phyloP scores from a whole-genome alignment of 768 basidiomycete species.

The Podaxis sp. region DNA sequence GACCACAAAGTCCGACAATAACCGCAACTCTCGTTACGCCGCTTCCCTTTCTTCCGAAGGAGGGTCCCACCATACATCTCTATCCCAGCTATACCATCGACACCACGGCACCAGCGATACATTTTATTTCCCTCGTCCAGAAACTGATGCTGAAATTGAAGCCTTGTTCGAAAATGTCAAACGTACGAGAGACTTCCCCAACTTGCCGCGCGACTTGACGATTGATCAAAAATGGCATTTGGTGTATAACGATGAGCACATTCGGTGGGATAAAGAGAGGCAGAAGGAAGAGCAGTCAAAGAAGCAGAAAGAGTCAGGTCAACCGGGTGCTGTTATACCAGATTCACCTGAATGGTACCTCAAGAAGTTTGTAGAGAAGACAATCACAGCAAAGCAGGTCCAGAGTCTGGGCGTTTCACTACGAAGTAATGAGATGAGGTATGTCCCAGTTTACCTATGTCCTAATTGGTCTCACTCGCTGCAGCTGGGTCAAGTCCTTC shows the following conservation, averaged over 20 bases:
- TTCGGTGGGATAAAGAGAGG: conserved; percentile 74
- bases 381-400: conserved; percentile 80
- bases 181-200: conserved; percentile 62
- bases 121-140: conserved; percentile 78
- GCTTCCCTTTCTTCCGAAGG: conserved; percentile 50
- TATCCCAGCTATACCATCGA: conserved; percentile 54
- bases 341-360: conserved; percentile 93
- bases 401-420: conserved; percentile 72
- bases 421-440: conserved; percentile 82
- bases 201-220: conserved; percentile 63
- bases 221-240: conserved; percentile 92
- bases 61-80: conserved; percentile 40
- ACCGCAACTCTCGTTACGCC: conserved; percentile 62
- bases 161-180: conserved; percentile 76
- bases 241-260: conserved; percentile 79
- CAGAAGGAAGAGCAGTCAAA: conserved; percentile 59
- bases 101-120: conserved; percentile 41
- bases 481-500: conserved; percentile 80
- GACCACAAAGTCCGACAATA: conserved; percentile 56
- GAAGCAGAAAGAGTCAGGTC: conserved; percentile 50
- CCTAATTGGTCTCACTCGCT: conserved; percentile 18
- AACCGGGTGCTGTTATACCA: conserved; percentile 47
- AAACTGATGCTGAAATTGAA: conserved; percentile 75
- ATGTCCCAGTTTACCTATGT: conserved; percentile 21
- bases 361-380: conserved; percentile 83